Evolutionary conservation across 768 basidiomycete genomes (phyloP), one percentile per base, ranked within the genome.

Genomic region (Lactarius hengduanensis): DNA sequence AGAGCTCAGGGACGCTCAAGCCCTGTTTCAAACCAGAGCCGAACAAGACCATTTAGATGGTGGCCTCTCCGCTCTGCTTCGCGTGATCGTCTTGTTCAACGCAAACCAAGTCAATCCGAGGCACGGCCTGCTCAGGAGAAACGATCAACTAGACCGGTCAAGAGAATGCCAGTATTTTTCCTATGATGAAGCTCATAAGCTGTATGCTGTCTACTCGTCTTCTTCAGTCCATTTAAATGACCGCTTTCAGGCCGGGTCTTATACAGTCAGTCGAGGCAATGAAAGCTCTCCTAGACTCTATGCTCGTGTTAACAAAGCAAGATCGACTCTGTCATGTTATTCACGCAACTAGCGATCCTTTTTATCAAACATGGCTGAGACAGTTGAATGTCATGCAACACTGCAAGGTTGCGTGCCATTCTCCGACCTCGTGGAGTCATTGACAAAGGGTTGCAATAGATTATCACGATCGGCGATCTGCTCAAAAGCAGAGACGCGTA

Each of bases 221-320:
- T 32, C 36, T 26, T 15, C 22, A 53, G 2, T 36, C 16, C 30
- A 10, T 62, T 18, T 54, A 41, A 66, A 32, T 6, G 40, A 38
- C 40, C 40, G 28, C 30, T 58, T 34, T 13, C 72, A 93, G 86
- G 57, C 90, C 90, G 0, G 82, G 86, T 6, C 79, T 93, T 53
- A 90, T 93, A 50, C 86, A 90, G 70, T 91, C 90, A 0, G 80
- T 82, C 3, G 90, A 90, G 36, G 84, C 91, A 3, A 91, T 94
- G 89, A 94, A 92, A 74, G 88, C 86, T 69, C 77, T 94, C 18
- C 81, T 94, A 40, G 92, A 94, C 72, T 89, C 91, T 15, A 90
- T 92, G 84, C 84, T 93, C 22, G 92, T 93, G 16, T 78, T 94
- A 62, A 92, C 92, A 38, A 93, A 94, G 77, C 92, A 94, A 75